A percentile compares a stretch with the other conserved stretches of the same genome.
These are phyloP conservation scores for Trifolium dubium DNA, from an alignment of 306 rosid species.

Conservation along the genomic window DNA sequence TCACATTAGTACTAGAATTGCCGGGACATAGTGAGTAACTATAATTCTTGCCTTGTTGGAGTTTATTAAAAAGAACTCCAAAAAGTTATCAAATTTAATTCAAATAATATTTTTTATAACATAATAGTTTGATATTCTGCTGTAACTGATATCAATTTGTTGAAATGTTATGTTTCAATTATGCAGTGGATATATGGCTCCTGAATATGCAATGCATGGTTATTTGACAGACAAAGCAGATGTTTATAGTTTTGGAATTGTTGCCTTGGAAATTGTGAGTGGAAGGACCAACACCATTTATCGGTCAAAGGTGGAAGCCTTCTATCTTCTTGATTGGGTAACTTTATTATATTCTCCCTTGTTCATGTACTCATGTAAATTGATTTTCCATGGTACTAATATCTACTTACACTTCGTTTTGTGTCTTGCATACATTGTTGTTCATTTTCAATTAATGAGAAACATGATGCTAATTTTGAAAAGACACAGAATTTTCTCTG, in stretches of 20 bases:
- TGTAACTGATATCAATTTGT: slow-evolving; percentile 16
- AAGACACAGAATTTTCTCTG: neutral
- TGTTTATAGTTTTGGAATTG: slow-evolving; percentile 70
- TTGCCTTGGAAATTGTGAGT: slow-evolving; percentile 60
- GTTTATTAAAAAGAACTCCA: neutral
- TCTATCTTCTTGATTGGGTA: slow-evolving; percentile 58
- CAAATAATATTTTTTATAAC: neutral
- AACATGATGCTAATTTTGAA: neutral
- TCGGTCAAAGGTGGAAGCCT: slow-evolving; percentile 40
- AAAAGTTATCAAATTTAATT: slow-evolving; percentile 8
- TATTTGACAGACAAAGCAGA: slow-evolving; percentile 68
- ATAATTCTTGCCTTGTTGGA: neutral
- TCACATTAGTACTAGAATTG: slow-evolving; percentile 57
- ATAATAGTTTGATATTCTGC: neutral
- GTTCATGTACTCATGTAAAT: neutral
- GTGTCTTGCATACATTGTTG: neutral
- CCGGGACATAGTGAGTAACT: slow-evolving; percentile 50
- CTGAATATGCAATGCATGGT: slow-evolving; percentile 71
- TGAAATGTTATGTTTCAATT: neutral
- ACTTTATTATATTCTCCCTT: neutral
- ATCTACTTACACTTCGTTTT: neutral
- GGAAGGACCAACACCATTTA: slow-evolving; percentile 52
- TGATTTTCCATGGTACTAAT: neutral
- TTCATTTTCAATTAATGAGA: neutral
- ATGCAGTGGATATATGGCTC: slow-evolving; percentile 64